Evolutionary conservation across 257 asterid species (phyloP).

Genomic region (Fraxinus quadrangulata): DNA sequence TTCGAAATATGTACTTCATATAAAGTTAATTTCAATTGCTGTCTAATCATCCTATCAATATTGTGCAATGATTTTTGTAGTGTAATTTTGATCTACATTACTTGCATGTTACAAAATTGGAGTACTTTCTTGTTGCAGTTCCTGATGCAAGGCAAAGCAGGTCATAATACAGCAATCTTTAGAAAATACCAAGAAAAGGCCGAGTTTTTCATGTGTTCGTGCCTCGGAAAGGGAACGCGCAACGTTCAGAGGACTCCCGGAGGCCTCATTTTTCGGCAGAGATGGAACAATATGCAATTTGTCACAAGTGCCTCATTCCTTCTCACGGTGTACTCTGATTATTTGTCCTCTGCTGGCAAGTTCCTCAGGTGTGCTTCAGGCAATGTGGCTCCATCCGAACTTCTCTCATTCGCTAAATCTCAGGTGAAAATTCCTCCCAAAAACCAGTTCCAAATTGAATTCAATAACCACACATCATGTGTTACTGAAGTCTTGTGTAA

Average conservation of each 20-base stretch:
- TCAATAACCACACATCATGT: not conserved
- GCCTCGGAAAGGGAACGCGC: constrained; percentile 59
- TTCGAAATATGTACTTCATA: no score
- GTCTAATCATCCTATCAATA: not conserved
- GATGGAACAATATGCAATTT: constrained; percentile 87
- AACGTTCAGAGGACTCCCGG: constrained; percentile 65
- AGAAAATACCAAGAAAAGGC: constrained; percentile 63
- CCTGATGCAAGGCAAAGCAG: constrained; percentile 67
- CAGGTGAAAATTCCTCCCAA: constrained; percentile 44
- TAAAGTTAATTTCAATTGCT: not conserved
- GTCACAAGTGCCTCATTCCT: constrained; percentile 78
- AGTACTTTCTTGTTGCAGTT: constrained; percentile 36
- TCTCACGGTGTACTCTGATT: constrained; percentile 68
- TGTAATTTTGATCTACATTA: not conserved
- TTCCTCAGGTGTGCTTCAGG: constrained; percentile 53
- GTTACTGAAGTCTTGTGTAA: not conserved
- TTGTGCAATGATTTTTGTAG: not conserved
- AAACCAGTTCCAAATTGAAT: not conserved
- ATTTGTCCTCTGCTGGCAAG: constrained; percentile 58
- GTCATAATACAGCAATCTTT: constrained; percentile 45
- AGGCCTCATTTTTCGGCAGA: constrained; percentile 66
- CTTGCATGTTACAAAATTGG: not conserved
- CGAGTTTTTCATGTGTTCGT: constrained; percentile 76
- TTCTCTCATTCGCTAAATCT: constrained; percentile 66
- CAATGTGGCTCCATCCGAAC: constrained; percentile 53